Base-by-base conservation (phyloP, 306 rosid species). In the Cicer yamashitae region DNA sequence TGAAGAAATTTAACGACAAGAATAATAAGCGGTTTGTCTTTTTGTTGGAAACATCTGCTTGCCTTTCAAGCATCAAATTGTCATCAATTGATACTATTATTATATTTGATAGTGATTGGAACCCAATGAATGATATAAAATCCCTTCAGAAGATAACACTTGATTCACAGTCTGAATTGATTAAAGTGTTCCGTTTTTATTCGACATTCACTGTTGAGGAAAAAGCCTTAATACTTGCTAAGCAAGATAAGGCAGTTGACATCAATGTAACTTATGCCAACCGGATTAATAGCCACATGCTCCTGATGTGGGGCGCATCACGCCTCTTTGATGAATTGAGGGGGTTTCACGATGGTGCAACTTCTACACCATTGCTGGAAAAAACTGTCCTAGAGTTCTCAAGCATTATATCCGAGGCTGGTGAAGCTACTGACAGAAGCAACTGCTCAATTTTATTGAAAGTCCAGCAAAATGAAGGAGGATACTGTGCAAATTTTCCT, bases 31-130 rank as follows among this genome's bases (percentile, higher is more conserved):
- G 96, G 74, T 89, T 92, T 89, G 88, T 90, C 74, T 89, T 94
- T 82, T 79, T 94, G 81, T 73, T 94, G 76, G 99, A 94, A 70
- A 60, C 87, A 53, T 79, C 88, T 85, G 96, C 97, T 7, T 94
- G 97, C 81, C 76, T 18, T 75, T 59, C 85, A 10, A 89, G 86
- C 85, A 83, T 92, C 63, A 92, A 88, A 70, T 79, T 94, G 76
- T 89, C 92, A 8, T 89, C 97, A 5, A 80, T 92, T 74, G 96
- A 92, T 83, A 40, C 75, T 62, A 71, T 89, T 78, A 84, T 94
- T 73, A 89, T 94, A 81, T 92, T 73, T 85, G 91, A 90, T 67
- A 92, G 99, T 83, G 97, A 94, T 73, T 92, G 89, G 99, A 86
- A 82, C 66, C 97, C 96, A 8, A 52, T 86, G 79, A 90, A 82